These are phyloP conservation scores for Ustilago vetiveriae DNA, from an alignment of 1,284 basidiomycete genomes.

Conservation along the genomic window DNA sequence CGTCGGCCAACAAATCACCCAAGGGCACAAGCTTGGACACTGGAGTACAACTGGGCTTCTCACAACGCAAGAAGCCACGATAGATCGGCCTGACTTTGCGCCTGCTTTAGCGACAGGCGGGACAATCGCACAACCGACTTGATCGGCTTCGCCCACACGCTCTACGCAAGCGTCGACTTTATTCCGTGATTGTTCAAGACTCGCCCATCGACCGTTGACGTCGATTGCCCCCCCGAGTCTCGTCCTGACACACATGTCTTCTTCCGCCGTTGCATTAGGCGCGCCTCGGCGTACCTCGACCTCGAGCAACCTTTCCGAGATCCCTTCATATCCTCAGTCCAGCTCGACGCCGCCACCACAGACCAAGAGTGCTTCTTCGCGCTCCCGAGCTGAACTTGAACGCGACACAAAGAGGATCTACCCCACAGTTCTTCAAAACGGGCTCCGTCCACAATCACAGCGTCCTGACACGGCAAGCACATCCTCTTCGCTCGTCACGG, in stretches of 20 bases:
- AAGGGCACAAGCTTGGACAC: too few relatives aligned
- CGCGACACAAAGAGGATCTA: slow-evolving; percentile 3
- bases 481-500: slow-evolving; percentile 24
- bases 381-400: slow-evolving; percentile 7
- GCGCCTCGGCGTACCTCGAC: slow-evolving; percentile 14
- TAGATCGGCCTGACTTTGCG: too few relatives aligned
- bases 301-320: slow-evolving; percentile 39
- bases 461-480: slow-evolving; percentile 31
- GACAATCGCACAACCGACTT: too few relatives aligned
- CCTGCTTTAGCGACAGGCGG: too few relatives aligned
- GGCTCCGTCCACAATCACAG: neutral
- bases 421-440: slow-evolving; percentile 1
- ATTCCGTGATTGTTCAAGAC: neutral
- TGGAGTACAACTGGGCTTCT: too few relatives aligned
- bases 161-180: neutral
- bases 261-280: slow-evolving; percentile 8
- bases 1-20: too few relatives aligned
- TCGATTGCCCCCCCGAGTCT: slow-evolving; percentile 9
- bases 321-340: slow-evolving; percentile 30
- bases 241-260: slow-evolving; percentile 18
- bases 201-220: neutral
- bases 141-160: too few relatives aligned
- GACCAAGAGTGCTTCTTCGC: slow-evolving; percentile 1
- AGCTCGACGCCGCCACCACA: slow-evolving; percentile 9
- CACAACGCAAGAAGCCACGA: too few relatives aligned